phyloP scores from a whole-genome alignment of 2,329 filamentous ascomycete genomes.

The Lasiodiplodia sp. region DNA sequence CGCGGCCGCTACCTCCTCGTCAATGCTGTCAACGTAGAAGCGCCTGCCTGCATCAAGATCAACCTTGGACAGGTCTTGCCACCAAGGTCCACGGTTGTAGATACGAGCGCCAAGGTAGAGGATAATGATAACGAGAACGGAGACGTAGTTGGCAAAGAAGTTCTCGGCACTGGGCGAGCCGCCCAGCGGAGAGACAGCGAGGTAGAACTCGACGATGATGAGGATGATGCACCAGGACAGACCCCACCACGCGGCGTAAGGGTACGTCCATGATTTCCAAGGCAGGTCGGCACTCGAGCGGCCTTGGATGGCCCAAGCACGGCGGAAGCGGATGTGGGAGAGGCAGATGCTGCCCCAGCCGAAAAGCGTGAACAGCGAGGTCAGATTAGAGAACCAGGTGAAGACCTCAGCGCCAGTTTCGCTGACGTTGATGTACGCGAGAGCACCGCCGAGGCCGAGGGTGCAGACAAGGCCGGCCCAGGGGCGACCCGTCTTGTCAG shows the following conservation, averaged over 20 bases:
- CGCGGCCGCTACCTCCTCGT: constrained; percentile 31
- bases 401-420: constrained; percentile 54
- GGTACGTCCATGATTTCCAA: constrained; percentile 56
- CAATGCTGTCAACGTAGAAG: constrained; percentile 36
- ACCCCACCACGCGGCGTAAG: constrained; percentile 54
- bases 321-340: constrained; percentile 69
- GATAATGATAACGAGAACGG: constrained; percentile 52
- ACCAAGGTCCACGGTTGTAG: constrained; percentile 49
- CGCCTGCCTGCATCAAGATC: constrained; percentile 45
- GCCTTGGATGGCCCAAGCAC: constrained; percentile 64
- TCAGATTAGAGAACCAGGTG: constrained; percentile 57
- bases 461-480: constrained; percentile 42
- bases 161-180: constrained; percentile 43
- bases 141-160: constrained; percentile 59
- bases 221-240: constrained; percentile 55
- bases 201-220: constrained; percentile 58
- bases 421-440: constrained; percentile 51
- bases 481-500: constrained; percentile 48
- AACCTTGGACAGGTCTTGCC: constrained; percentile 44
- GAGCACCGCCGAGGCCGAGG: constrained; percentile 44
- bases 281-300: constrained; percentile 70
- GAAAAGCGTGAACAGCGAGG: constrained; percentile 64
- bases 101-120: constrained; percentile 51
- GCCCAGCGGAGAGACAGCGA: constrained; percentile 55
- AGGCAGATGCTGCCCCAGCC: constrained; percentile 74